Percentiles rank a stretch among this genome's conserved stretches.
phyloP scores from a whole-genome alignment of 441 rosid species.

The Adansonia madagascariensis region DNA sequence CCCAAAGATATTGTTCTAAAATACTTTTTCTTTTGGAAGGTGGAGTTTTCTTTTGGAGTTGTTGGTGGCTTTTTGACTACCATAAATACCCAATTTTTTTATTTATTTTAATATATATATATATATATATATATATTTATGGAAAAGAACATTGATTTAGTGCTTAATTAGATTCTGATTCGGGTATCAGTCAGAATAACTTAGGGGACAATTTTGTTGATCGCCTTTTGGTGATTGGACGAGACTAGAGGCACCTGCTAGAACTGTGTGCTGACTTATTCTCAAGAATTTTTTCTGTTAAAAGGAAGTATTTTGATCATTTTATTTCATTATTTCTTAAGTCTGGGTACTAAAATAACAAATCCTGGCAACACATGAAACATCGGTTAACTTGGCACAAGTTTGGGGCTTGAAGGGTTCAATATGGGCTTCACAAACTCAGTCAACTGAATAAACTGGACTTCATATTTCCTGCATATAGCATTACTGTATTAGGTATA shows the following conservation, averaged over 20 bases:
- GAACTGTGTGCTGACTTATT: not conserved
- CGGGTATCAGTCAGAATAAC: constrained; percentile 13
- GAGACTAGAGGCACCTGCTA: not conserved
- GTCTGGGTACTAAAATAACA: no score
- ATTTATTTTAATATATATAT: not conserved
- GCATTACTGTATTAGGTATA: no score
- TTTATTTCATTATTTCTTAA: not conserved
- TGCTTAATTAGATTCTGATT: not conserved
- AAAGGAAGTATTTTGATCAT: not conserved
- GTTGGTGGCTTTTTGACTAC: not conserved
- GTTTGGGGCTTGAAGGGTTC: no score
- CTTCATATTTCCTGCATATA: no score
- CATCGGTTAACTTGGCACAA: no score
- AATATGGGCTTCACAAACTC: no score
- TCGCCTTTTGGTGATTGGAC: no score
- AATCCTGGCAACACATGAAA: no score
- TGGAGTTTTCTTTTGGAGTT: not conserved
- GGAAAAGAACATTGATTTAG: not conserved
- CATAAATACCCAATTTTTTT: not conserved
- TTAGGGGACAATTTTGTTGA: not conserved
- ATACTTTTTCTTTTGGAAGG: not conserved
- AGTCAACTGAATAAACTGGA: no score
- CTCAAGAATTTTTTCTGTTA: not conserved
- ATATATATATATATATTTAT: not conserved
- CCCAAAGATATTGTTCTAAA: not conserved